Conservation (phyloP, 257 asterid species). For the Gentiana straminea region DNA sequence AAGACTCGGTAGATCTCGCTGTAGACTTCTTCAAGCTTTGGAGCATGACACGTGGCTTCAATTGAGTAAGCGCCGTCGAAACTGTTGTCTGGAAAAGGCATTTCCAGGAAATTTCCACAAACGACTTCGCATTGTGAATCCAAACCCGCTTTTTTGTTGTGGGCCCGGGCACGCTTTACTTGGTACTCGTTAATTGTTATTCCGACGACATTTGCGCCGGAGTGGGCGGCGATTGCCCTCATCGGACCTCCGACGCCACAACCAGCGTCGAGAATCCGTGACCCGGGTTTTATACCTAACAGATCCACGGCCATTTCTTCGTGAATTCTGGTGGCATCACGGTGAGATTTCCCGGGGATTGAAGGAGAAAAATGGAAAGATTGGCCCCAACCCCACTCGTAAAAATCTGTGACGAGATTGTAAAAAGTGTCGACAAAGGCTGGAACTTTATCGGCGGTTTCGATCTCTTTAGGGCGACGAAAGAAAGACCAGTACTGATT, state of each 20-base stretch:
- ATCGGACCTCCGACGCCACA: constrained; percentile 88
- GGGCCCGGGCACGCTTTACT: constrained; percentile 52
- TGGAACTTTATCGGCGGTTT: constrained; percentile 44
- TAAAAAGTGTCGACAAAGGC: constrained; percentile 79
- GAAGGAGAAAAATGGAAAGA: constrained; percentile 74
- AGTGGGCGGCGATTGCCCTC: constrained; percentile 83
- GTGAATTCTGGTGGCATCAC: constrained; percentile 65
- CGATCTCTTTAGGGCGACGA: constrained; percentile 56
- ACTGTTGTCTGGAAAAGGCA: constrained; percentile 46
- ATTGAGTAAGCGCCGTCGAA: constrained; percentile 83
- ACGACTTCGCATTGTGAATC: constrained; percentile 61
- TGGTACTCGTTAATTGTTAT: constrained; percentile 80
- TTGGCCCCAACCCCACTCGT: constrained; percentile 94
- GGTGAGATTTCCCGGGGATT: constrained; percentile 58
- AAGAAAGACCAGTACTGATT: constrained; percentile 68
- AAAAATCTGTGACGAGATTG: constrained; percentile 73
- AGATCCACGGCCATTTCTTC: constrained; percentile 88
- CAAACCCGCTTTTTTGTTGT: constrained; percentile 62
- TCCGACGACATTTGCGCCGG: constrained; percentile 62
- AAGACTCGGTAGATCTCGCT: constrained; percentile 68
- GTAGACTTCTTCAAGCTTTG: constrained; percentile 58
- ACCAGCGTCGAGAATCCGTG: constrained; percentile 57
- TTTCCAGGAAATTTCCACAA: constrained; percentile 68
- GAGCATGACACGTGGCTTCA: constrained; percentile 81
- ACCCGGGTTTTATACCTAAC: constrained; percentile 33